These are phyloP conservation scores for Coprinopsis strossmayeri DNA, from an alignment of 768 basidiomycete species.

Conservation along the genomic window DNA sequence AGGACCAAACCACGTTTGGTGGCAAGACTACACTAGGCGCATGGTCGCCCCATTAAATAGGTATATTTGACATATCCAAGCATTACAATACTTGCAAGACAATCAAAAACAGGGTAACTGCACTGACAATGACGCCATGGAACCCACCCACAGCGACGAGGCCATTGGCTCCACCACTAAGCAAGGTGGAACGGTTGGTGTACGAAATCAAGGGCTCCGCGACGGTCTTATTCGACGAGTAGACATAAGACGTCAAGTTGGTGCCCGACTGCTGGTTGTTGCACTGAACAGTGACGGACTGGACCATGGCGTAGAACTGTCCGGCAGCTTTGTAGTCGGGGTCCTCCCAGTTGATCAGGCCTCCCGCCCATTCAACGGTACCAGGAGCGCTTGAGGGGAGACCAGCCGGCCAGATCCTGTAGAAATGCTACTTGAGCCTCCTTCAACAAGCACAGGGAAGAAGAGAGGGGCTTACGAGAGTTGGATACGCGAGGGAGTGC, in stretches of 20 bases:
- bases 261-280: slow-evolving; percentile 40
- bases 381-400: slow-evolving; percentile 54
- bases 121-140: slow-evolving; percentile 20
- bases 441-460: background rate
- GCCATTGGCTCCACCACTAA: slow-evolving; percentile 38
- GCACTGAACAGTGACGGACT: slow-evolving; percentile 61
- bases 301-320: slow-evolving; percentile 63
- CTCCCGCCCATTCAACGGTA: slow-evolving; percentile 75
- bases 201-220: slow-evolving; percentile 41
- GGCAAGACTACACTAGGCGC: background rate
- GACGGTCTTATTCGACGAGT: slow-evolving; percentile 37
- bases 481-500: slow-evolving; percentile 76
- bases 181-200: slow-evolving; percentile 50
- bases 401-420: slow-evolving; percentile 78
- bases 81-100: slow-evolving; percentile 15
- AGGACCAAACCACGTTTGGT: background rate
- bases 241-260: slow-evolving; percentile 58
- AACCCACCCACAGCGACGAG: slow-evolving; percentile 15
- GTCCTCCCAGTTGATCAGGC: slow-evolving; percentile 76
- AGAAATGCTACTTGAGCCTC: slow-evolving; percentile 13
- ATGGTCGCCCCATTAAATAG: background rate
- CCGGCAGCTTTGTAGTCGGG: slow-evolving; percentile 71
- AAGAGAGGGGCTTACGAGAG: slow-evolving; percentile 44
- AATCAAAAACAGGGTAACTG: slow-evolving; percentile 18
- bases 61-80: too few relatives aligned